Conservation (phyloP, 73 alveolate species). For the Tetrahymena malaccensis region DNA sequence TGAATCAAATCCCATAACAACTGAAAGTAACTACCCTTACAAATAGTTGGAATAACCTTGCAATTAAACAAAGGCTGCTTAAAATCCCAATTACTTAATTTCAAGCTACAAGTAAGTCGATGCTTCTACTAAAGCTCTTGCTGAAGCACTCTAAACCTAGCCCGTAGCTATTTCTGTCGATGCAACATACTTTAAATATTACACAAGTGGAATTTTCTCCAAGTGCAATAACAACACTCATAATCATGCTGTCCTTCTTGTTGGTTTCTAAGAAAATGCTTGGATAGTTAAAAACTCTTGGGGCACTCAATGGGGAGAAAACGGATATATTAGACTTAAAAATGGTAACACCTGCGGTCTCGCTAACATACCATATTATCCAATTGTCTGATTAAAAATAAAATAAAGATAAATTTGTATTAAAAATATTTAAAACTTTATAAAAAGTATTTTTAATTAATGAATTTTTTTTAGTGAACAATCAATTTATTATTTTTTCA, state of each 20-base stretch:
- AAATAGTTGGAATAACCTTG: constrained; percentile 13
- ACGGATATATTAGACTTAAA: neutral
- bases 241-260: constrained; percentile 28
- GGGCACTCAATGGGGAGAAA: constrained; percentile 31
- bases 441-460: no score
- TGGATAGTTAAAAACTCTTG: constrained; percentile 30
- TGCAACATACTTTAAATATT: constrained; percentile 40
- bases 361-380: neutral
- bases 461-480: no score
- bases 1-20: neutral
- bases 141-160: constrained; percentile 6
- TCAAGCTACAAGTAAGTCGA: neutral
- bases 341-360: neutral
- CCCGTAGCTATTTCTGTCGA: constrained; percentile 48
- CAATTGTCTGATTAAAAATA: neutral
- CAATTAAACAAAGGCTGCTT: neutral
- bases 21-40: constrained; percentile 38
- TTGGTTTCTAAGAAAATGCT: constrained; percentile 3
- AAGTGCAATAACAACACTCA: neutral
- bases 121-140: neutral
- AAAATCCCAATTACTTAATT: neutral
- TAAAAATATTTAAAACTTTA: no score
- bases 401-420: no score
- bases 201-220: constrained; percentile 22
- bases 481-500: no score